Conservation (phyloP, 129 eudicot genomes). For the Tagetes erecta region DNA sequence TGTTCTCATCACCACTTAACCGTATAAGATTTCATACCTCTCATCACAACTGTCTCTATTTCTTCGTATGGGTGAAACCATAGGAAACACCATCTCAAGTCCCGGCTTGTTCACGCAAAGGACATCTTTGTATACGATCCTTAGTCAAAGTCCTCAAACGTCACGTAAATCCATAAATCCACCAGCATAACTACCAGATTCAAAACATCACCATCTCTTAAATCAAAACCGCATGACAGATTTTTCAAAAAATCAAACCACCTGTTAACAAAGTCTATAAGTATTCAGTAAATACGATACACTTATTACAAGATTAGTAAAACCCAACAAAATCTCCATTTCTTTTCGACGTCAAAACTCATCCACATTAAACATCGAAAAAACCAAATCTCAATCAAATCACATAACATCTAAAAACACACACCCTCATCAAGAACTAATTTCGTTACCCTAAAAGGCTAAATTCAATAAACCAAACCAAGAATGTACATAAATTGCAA, state of each 20-base stretch:
- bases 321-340: not conserved
- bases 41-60: not conserved
- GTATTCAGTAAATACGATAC: not conserved
- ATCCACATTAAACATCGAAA: not conserved
- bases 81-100: not conserved
- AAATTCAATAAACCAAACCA: slow-evolving; percentile 13
- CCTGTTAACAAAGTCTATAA: not conserved
- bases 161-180: not conserved
- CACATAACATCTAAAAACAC: not conserved
- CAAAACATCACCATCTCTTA: not conserved
- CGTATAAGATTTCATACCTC: not conserved
- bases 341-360: not conserved
- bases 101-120: not conserved
- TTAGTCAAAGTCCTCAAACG: not conserved
- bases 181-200: not conserved
- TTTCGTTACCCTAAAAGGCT: not conserved
- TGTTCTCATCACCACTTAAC: not conserved
- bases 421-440: not conserved
- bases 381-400: not conserved
- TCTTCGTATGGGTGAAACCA: not conserved
- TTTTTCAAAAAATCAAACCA: not conserved
- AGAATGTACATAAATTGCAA: not conserved
- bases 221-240: not conserved
- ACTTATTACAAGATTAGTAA: not conserved
- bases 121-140: not conserved